Conservation (phyloP, 371 early-diverging fungal species). For the Phascolomyces articulosus region DNA sequence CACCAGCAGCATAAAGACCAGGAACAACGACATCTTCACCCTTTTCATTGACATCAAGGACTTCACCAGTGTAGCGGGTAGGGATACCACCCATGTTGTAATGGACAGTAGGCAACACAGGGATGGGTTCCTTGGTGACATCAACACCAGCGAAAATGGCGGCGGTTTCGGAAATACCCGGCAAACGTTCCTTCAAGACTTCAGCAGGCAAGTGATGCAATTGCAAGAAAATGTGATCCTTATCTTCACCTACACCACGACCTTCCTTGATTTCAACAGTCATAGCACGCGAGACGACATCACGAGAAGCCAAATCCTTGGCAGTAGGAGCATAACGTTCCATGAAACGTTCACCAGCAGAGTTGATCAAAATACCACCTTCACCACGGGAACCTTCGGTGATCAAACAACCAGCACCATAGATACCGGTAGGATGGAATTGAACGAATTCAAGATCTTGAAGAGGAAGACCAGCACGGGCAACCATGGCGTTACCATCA, state of each 20-base stretch:
- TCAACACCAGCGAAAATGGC: conserved; percentile 98
- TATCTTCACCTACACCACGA: conserved; percentile 95
- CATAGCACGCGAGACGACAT: conserved; percentile 98
- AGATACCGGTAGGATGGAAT: conserved; percentile 98
- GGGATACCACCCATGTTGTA: conserved; percentile 99
- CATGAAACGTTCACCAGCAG: conserved; percentile 97
- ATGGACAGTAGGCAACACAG: conserved; percentile 98
- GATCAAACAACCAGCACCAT: conserved; percentile 97
- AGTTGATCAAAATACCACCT: conserved; percentile 94
- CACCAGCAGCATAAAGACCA: conserved; percentile 96
- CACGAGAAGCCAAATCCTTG: conserved; percentile 97
- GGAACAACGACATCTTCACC: conserved; percentile 85
- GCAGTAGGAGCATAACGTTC: conserved; percentile 98
- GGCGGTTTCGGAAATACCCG: conserved; percentile 98
- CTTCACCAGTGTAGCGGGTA: conserved; percentile 96
- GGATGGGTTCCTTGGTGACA: conserved; percentile 98
- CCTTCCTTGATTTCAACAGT: conserved; percentile 98
- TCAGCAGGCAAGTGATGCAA: conserved; percentile 95
- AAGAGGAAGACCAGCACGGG: conserved; percentile 88
- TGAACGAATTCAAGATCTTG: conserved; percentile 98
- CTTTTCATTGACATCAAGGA: conserved; percentile 73
- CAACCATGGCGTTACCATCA: conserved; percentile 97
- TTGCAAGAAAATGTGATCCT: conserved; percentile 96
- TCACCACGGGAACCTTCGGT: conserved; percentile 98
- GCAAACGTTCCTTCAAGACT: conserved; percentile 92